phyloP scores from a whole-genome alignment of 495 filamentous ascomycete genomes.

The Gamarada debralockiae region DNA sequence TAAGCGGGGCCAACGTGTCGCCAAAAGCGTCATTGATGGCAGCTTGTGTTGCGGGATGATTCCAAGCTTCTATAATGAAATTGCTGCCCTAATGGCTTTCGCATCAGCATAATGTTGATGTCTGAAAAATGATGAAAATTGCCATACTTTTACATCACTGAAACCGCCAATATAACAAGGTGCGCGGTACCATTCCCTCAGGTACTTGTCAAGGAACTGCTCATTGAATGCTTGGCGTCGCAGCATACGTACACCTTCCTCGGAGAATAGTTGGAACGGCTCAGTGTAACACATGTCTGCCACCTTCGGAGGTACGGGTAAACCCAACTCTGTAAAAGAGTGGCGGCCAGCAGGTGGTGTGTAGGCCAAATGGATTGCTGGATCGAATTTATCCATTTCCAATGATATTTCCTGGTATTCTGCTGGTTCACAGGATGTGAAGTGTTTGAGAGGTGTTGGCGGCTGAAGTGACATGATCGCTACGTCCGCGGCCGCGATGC shows the following conservation, averaged over 20 bases:
- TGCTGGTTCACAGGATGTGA: too few species aligned
- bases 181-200: constrained; percentile 4
- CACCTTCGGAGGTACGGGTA: not conserved
- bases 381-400: constrained; percentile 9
- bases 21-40: constrained; percentile 9
- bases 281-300: constrained; percentile 10
- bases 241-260: constrained; percentile 7
- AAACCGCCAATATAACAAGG: not conserved
- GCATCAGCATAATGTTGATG: not conserved
- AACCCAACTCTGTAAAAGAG: constrained; percentile 2
- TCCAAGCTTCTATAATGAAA: constrained; percentile 6
- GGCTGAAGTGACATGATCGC: too few species aligned
- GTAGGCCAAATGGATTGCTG: constrained; percentile 4
- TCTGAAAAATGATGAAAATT: not conserved
- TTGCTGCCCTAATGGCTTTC: not conserved
- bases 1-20: not conserved
- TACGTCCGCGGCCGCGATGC: too few species aligned
- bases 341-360: not conserved
- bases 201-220: constrained; percentile 6
- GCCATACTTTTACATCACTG: constrained; percentile 3
- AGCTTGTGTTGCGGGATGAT: not conserved
- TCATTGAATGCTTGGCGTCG: not conserved
- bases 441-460: too few species aligned
- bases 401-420: not conserved
- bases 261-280: constrained; percentile 11